Percentiles rank a stretch among this genome's conserved stretches.
These are phyloP conservation scores for Podospora didyma DNA, from an alignment of 495 filamentous ascomycete genomes.

Conservation along the genomic window DNA sequence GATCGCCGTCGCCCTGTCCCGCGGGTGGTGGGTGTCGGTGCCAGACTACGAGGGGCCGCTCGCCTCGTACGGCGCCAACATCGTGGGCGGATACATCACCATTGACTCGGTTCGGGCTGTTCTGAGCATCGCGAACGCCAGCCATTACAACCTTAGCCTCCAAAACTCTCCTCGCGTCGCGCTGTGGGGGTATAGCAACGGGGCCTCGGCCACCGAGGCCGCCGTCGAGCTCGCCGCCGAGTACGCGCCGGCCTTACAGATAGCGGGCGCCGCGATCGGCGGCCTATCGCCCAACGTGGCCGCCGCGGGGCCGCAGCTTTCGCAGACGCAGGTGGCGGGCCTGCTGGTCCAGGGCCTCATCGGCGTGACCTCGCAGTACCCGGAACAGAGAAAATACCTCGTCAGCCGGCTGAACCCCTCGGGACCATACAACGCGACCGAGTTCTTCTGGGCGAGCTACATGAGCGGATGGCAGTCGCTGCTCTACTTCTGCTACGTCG, in stretches of 20 bases:
- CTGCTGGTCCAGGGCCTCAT: conserved; percentile 22
- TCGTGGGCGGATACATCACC: conserved; percentile 38
- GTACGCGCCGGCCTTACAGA: conserved; percentile 52
- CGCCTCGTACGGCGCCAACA: conserved; percentile 35
- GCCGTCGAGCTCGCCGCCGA: conserved; percentile 49
- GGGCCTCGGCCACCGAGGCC: conserved; percentile 50
- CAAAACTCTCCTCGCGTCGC: conserved; percentile 24
- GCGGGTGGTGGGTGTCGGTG: conserved; percentile 44
- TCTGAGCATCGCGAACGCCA: conserved; percentile 13
- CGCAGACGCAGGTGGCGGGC: conserved; percentile 16
- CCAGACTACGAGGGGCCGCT: conserved; percentile 47
- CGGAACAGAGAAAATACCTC: conserved; percentile 20
- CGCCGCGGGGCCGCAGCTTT: conserved; percentile 17
- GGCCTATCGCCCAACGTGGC: conserved; percentile 38
- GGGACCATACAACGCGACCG: conserved; percentile 20
- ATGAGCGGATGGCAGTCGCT: conserved; percentile 24
- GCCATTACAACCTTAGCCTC: conserved; percentile 2
- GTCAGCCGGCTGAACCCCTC: conserved; percentile 20
- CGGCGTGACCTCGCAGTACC: conserved; percentile 25
- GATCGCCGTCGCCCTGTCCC: conserved; percentile 8
- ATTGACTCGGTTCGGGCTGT: conserved; percentile 47
- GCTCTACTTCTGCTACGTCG: conserved; percentile 25
- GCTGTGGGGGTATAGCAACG: conserved; percentile 56
- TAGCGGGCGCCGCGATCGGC: conserved; percentile 50
- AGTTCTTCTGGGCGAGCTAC: conserved; percentile 28